Conservation (phyloP, 2,329 filamentous ascomycete genomes). For the Fusarium pseudonygamai region DNA sequence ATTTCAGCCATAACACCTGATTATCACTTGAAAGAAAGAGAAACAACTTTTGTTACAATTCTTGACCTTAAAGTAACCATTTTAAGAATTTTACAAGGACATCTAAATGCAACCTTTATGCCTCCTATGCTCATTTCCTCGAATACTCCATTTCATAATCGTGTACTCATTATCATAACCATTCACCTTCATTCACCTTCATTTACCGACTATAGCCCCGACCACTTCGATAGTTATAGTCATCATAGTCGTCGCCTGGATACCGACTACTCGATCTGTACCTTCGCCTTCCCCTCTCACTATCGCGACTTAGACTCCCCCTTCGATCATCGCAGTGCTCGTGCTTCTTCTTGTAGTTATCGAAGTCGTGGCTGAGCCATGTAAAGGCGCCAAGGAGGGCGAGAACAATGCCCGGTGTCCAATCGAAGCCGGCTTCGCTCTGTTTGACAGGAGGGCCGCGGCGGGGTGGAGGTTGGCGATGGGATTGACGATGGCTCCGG, state of each 20-base stretch:
- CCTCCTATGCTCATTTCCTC: background rate
- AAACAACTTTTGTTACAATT: background rate
- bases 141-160: background rate
- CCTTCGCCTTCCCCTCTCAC: constrained; percentile 22
- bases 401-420: constrained; percentile 52
- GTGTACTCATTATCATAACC: constrained; percentile 6
- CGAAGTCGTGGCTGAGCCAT: constrained; percentile 52
- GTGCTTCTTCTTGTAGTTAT: constrained; percentile 22
- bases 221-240: constrained; percentile 8
- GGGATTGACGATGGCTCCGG: constrained; percentile 5
- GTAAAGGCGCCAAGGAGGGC: constrained; percentile 49
- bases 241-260: constrained; percentile 15
- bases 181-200: background rate
- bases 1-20: no score
- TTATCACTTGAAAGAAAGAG: background rate
- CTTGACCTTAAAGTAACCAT: background rate
- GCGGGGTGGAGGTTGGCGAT: constrained; percentile 6
- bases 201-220: constrained; percentile 24
- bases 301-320: constrained; percentile 8
- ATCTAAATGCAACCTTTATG: background rate
- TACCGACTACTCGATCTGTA: constrained; percentile 17
- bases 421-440: constrained; percentile 50
- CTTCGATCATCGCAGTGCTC: background rate
- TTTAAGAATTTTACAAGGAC: background rate
- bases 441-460: constrained; percentile 47